A percentile compares a stretch with the other conserved stretches of the same genome.
Evolutionary conservation across 2,329 filamentous ascomycete genomes (phyloP).

Genomic region (Cladophialophora bantiana): DNA sequence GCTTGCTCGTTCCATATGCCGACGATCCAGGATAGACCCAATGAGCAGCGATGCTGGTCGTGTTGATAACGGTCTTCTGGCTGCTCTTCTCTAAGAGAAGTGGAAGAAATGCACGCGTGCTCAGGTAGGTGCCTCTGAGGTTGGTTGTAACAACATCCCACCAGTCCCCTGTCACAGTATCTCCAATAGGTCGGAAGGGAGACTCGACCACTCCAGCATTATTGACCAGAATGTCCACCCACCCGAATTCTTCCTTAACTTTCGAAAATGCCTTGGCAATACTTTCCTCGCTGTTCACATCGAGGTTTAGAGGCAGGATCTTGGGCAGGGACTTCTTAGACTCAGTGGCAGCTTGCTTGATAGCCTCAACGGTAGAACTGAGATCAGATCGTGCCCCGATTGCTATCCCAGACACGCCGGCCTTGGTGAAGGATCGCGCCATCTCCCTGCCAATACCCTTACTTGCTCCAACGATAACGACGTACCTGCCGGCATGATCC

Average conservation of each 20-base stretch:
- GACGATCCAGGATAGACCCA: slow-evolving; percentile 46
- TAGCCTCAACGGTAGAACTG: slow-evolving; percentile 46
- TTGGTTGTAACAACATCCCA: slow-evolving; percentile 60
- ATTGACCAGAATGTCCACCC: slow-evolving; percentile 40
- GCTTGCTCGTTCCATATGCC: slow-evolving; percentile 57
- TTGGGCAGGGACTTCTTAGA: slow-evolving; percentile 44
- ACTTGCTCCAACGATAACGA: slow-evolving; percentile 49
- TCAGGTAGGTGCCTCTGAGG: slow-evolving; percentile 52
- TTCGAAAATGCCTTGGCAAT: slow-evolving; percentile 47
- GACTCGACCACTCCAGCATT: slow-evolving; percentile 35
- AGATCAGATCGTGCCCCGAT: slow-evolving; percentile 51
- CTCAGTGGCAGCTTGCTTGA: slow-evolving; percentile 45
- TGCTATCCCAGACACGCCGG: slow-evolving; percentile 56
- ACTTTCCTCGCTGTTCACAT: slow-evolving; percentile 50
- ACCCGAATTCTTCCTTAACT: slow-evolving; percentile 44
- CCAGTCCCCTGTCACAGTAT: slow-evolving; percentile 50
- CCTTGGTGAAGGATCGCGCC: slow-evolving; percentile 44
- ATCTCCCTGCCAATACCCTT: slow-evolving; percentile 48
- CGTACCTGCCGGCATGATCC: slow-evolving; percentile 44
- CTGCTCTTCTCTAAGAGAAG: slow-evolving; percentile 43
- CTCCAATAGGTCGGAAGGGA: slow-evolving; percentile 39
- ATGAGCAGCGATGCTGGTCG: slow-evolving; percentile 52
- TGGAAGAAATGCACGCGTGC: slow-evolving; percentile 41
- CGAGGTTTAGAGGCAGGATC: slow-evolving; percentile 53
- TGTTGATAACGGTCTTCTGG: slow-evolving; percentile 45